Evolutionary conservation across 441 rosid genomes (phyloP).

Genomic region (Gossypium trilobum): DNA sequence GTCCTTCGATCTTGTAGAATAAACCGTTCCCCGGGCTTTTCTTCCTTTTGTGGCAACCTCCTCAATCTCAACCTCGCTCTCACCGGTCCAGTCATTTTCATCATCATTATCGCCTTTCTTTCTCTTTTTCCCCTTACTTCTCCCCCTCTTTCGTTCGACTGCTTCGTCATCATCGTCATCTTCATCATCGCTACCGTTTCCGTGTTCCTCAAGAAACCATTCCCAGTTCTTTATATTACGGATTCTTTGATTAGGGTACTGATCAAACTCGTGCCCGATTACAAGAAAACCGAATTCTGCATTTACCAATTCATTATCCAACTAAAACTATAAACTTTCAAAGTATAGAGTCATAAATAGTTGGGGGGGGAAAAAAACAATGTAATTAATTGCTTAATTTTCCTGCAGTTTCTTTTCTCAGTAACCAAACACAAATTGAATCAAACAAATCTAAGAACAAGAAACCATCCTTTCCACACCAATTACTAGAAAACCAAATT

Average conservation of each 20-base stretch:
- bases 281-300: conserved; percentile 80
- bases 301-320: not conserved
- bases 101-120: conserved; percentile 30
- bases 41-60: conserved; percentile 22
- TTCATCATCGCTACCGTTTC: conserved; percentile 17
- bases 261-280: conserved; percentile 63
- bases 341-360: not conserved
- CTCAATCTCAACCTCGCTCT: conserved; percentile 42
- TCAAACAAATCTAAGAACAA: not conserved
- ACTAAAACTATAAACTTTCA: not conserved
- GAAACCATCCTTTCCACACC: not conserved
- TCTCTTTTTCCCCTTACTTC: conserved; percentile 32
- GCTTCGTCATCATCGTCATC: conserved; percentile 31
- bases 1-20: conserved; percentile 50
- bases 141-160: conserved; percentile 18
- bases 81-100: conserved; percentile 52
- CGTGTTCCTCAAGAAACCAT: conserved; percentile 58
- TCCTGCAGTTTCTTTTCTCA: not conserved
- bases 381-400: not conserved
- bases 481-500: too few species aligned
- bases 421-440: not conserved
- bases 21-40: conserved; percentile 24
- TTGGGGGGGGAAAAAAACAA: not conserved
- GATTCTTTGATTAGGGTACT: conserved; percentile 40
- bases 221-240: conserved; percentile 45